A percentile compares a stretch with the other conserved stretches of the same genome.
phyloP scores from a whole-genome alignment of 352 stramenopile species.

The Phytopythium boreale region DNA sequence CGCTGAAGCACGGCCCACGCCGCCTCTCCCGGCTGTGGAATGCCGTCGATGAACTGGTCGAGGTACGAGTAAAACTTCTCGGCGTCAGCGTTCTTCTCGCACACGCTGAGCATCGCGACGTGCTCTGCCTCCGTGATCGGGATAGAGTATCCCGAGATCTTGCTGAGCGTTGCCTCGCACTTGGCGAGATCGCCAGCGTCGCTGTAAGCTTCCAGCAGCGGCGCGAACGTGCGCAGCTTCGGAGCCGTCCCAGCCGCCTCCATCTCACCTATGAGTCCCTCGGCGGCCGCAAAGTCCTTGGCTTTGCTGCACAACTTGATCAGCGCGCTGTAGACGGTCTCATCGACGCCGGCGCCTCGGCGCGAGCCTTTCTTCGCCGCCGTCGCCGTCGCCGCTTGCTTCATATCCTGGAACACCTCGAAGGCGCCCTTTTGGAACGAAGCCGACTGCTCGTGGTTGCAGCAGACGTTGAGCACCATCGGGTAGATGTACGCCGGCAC shows the following conservation, averaged over 20 bases:
- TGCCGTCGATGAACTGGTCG: constrained; percentile 52
- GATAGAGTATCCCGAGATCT: constrained; percentile 38
- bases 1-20: constrained; percentile 66
- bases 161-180: constrained; percentile 50
- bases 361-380: constrained; percentile 15
- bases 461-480: constrained; percentile 61
- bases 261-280: constrained; percentile 50
- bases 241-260: constrained; percentile 40
- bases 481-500: constrained; percentile 51
- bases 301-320: constrained; percentile 71
- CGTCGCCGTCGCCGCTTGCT: constrained; percentile 16
- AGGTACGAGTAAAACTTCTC: constrained; percentile 58
- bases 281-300: constrained; percentile 48
- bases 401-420: constrained; percentile 67
- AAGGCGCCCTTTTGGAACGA: constrained; percentile 41
- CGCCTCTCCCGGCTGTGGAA: constrained; percentile 39
- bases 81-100: constrained; percentile 28
- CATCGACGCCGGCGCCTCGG: constrained; percentile 24
- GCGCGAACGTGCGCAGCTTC: constrained; percentile 71
- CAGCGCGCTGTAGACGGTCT: constrained; percentile 72
- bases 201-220: constrained; percentile 62
- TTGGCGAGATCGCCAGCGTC: constrained; percentile 50
- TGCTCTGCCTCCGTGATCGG: constrained; percentile 67
- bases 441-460: constrained; percentile 33
- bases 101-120: constrained; percentile 51